Percentiles rank a stretch among this genome's conserved stretches.
These are phyloP conservation scores for Coffea canephora DNA, from an alignment of 257 asterid species.

Conservation along the genomic window DNA sequence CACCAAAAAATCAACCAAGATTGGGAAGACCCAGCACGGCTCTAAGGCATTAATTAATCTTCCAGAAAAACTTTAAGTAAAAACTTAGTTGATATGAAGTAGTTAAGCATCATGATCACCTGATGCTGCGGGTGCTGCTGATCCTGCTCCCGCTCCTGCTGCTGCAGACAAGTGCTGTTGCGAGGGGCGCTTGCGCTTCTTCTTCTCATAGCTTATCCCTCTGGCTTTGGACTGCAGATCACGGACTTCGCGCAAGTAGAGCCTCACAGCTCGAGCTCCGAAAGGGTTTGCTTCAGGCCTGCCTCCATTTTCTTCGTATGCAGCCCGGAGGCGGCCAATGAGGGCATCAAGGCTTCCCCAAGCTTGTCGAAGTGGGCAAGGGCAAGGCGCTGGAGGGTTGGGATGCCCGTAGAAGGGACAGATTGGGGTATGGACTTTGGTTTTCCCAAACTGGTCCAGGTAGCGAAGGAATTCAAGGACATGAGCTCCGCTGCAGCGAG, in stretches of 20 bases:
- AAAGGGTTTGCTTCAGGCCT: constrained; percentile 84
- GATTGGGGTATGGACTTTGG: constrained; percentile 73
- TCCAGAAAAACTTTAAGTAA: background rate
- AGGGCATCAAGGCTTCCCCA: constrained; percentile 98
- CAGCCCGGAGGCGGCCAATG: constrained; percentile 83
- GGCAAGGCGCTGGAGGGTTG: constrained; percentile 91
- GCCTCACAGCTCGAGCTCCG: constrained; percentile 86
- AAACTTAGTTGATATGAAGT: background rate
- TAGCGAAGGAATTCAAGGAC: constrained; percentile 87
- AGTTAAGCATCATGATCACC: constrained; percentile 30
- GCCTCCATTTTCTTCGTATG: constrained; percentile 92
- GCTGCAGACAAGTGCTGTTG: constrained; percentile 8
- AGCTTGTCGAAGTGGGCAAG: constrained; percentile 92
- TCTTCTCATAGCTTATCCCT: constrained; percentile 93
- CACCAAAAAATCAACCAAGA: background rate
- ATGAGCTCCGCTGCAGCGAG: constrained; percentile 95
- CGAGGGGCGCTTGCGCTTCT: constrained; percentile 43
- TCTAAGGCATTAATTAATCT: background rate
- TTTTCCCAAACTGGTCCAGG: constrained; percentile 91
- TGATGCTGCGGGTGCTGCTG: constrained; percentile 26
- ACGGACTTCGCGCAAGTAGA: constrained; percentile 80
- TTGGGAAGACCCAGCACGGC: background rate
- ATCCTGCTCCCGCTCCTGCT: background rate
- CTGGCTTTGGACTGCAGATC: constrained; percentile 90
- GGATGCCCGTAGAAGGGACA: constrained; percentile 96